phyloP scores from a whole-genome alignment of 441 rosid genomes.

The Mallotus repandus region DNA sequence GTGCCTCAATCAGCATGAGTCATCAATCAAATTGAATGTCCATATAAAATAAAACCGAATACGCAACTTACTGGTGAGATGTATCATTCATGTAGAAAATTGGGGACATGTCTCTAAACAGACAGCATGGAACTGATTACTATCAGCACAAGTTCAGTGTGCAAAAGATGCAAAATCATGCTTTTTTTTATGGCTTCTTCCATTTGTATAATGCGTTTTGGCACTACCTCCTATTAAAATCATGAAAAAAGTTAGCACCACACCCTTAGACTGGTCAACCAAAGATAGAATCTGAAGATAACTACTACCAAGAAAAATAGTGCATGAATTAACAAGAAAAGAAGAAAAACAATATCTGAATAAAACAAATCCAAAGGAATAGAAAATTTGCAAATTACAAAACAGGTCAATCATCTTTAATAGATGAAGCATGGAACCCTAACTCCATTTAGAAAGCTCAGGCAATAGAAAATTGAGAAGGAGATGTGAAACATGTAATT shows the following conservation, averaged over 20 bases:
- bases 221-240: slow-evolving; percentile 72
- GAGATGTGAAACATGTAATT: not conserved
- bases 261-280: not conserved
- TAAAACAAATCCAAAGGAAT: not conserved
- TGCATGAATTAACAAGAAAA: not conserved
- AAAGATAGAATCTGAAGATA: not conserved
- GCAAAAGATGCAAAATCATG: slow-evolving; percentile 77
- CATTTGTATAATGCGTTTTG: slow-evolving; percentile 72
- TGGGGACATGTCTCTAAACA: slow-evolving; percentile 89
- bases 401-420: not conserved
- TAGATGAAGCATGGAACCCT: not conserved
- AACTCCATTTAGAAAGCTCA: slow-evolving; percentile 3
- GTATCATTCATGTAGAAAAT: slow-evolving; percentile 98
- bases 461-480: not conserved
- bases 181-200: slow-evolving; percentile 75
- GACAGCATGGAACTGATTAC: slow-evolving; percentile 95
- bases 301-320: not conserved
- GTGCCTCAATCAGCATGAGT: not conserved
- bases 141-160: slow-evolving; percentile 73
- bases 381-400: not conserved
- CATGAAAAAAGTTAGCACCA: not conserved
- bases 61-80: slow-evolving; percentile 67
- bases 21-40: slow-evolving; percentile 9
- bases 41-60: slow-evolving; percentile 4
- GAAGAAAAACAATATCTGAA: not conserved